A percentile compares a stretch with the other conserved stretches of the same genome.
phyloP scores from a whole-genome alignment of 2,329 filamentous ascomycete genomes.

The Penicillium sp. region DNA sequence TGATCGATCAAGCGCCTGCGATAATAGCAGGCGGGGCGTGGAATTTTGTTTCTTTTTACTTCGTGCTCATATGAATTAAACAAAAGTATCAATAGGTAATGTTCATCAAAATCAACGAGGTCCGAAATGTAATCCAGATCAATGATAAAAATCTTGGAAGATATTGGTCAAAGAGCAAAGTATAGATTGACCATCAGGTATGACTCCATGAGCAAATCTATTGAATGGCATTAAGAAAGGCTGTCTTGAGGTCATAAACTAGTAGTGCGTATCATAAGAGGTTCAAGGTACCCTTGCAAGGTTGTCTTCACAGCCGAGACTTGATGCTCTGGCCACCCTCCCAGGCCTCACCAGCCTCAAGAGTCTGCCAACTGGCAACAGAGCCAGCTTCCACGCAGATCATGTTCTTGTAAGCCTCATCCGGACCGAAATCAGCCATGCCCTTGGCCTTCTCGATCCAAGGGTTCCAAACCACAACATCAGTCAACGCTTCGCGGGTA shows the following conservation, averaged over 20 bases:
- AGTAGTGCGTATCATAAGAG: slow-evolving; percentile 7
- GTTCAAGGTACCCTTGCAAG: not conserved
- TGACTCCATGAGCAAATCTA: not conserved
- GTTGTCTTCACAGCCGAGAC: slow-evolving; percentile 31
- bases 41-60: not conserved
- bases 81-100: too few relatives aligned
- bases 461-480: slow-evolving; percentile 96
- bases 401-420: slow-evolving; percentile 90
- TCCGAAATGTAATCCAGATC: not conserved
- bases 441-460: slow-evolving; percentile 81
- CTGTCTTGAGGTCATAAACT: slow-evolving; percentile 16
- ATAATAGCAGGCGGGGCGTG: not conserved
- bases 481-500: slow-evolving; percentile 78
- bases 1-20: not conserved
- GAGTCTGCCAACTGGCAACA: slow-evolving; percentile 76
- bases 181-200: not conserved
- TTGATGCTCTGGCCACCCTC: slow-evolving; percentile 64
- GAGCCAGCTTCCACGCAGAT: slow-evolving; percentile 89
- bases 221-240: not conserved
- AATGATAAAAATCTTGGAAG: not conserved
- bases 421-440: slow-evolving; percentile 85
- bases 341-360: slow-evolving; percentile 76
- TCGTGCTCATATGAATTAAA: not conserved
- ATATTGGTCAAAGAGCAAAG: too few relatives aligned
- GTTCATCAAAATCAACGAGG: not conserved